Conservation (phyloP, 2,329 filamentous ascomycete genomes). For the Penicillium sclerotigenum region DNA sequence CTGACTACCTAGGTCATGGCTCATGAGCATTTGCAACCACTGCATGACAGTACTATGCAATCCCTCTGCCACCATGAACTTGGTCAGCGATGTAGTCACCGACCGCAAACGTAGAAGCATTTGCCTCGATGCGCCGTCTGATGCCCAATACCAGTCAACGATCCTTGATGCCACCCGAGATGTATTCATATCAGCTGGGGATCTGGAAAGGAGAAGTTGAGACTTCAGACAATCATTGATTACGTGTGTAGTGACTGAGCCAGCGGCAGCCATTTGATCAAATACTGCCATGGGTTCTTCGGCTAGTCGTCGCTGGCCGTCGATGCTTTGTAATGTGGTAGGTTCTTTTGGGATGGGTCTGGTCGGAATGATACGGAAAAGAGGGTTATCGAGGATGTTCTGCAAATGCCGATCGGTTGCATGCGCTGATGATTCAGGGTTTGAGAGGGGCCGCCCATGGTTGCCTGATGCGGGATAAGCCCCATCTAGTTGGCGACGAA, state of each 20-base stretch:
- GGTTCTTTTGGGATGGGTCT: conserved; percentile 18
- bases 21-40: conserved; percentile 37
- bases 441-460: conserved; percentile 18
- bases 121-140: conserved; percentile 30
- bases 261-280: conserved; percentile 40
- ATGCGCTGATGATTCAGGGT: conserved; percentile 30
- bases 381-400: conserved; percentile 41
- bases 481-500: conserved; percentile 60
- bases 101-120: conserved; percentile 31
- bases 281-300: conserved; percentile 37
- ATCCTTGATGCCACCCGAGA: conserved; percentile 36
- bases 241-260: conserved; percentile 27
- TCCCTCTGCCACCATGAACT: conserved; percentile 42
- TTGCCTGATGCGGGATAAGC: conserved; percentile 48
- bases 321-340: conserved; percentile 8
- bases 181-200: conserved; percentile 30
- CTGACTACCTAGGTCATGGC: conserved; percentile 25
- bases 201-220: conserved; percentile 33
- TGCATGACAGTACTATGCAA: conserved; percentile 32
- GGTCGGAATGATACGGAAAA: conserved; percentile 40
- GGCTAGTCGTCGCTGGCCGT: conserved; percentile 21
- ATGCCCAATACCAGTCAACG: conserved; percentile 42
- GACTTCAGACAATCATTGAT: conserved; percentile 33
- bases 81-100: conserved; percentile 29
- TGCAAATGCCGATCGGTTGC: conserved; percentile 40